Base-by-base conservation (phyloP, 352 stramenopile genomes). In the Pythium coloratum region DNA sequence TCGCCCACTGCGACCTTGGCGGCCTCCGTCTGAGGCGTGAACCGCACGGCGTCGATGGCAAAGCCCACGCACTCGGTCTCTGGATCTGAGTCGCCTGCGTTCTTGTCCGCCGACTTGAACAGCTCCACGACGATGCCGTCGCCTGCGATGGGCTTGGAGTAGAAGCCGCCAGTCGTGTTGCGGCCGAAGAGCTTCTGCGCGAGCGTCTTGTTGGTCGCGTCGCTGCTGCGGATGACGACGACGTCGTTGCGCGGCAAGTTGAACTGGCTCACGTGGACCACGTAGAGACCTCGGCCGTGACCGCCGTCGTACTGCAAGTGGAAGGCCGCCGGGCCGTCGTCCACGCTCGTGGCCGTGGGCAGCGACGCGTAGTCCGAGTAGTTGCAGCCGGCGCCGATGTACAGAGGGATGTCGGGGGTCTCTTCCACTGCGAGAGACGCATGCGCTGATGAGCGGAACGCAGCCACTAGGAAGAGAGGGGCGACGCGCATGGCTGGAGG, bases 221-320 rank as follows among this genome's bases (percentile, higher is more conserved):
- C 71, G 12, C 66, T 74, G 3, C 64, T 66, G 62, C 74, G 73
- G 13, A 91, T 24, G 8, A 85, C 44, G 32, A 93, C 32, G 10
- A 75, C 47, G 57, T 93, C 85, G 4, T 77, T 55, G 18, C 74
- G 59, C 4, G 82, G 81, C 10, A 93, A 54, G 32, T 78, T 67
- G 50, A 93, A 87, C 18, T 73, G 64, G 24, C 61, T 72, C 47
- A 93, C 87, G 36, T 89, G 80, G 3, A 91, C 49, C 40, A 88
- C 80, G 64, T 88, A 90, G 14, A 90, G 69, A 0, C 82, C 81
- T 10, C 71, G 70, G 6, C 80, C 80, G 26, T 88, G 76, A 18
- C 81, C 77, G 33, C 71, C 70, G 34, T 86, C 68, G 14, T 82
- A 65, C 28, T 81, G 58, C 20, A 90, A 72, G n/a, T 69, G 73